These are phyloP conservation scores for Inga laurina DNA, from an alignment of 306 rosid genomes.

Conservation along the genomic window DNA sequence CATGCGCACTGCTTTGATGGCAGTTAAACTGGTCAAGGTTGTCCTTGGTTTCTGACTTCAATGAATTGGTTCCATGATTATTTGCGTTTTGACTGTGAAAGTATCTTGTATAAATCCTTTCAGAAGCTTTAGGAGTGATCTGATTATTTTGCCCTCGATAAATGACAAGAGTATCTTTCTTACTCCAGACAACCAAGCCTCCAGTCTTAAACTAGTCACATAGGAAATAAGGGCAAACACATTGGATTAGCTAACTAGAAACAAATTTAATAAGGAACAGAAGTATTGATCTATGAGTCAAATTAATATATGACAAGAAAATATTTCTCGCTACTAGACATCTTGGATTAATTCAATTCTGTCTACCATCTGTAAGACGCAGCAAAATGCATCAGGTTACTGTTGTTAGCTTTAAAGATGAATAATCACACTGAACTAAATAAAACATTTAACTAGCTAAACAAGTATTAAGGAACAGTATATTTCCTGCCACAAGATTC, in stretches of 20 bases:
- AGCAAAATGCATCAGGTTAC: conserved; percentile 1
- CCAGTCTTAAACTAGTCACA: conserved; percentile 72
- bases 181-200: conserved; percentile 81
- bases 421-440: conserved; percentile 2
- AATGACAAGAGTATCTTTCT: conserved; percentile 67
- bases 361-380: neutral
- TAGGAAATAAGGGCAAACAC: conserved; percentile 31
- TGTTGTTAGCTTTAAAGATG: conserved; percentile 8
- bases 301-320: neutral
- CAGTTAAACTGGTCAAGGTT: conserved; percentile 22
- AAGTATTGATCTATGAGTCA: conserved; percentile 14
- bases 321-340: neutral
- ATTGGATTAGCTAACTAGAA: conserved; percentile 19
- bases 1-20: conserved; percentile 28
- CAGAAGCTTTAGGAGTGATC: conserved; percentile 28
- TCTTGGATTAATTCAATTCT: neutral
- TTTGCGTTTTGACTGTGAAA: conserved; percentile 27
- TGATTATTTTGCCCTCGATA: conserved; percentile 62
- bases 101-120: conserved; percentile 32
- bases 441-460: neutral
- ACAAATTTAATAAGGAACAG: neutral
- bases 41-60: conserved; percentile 30
- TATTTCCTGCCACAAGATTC: neutral
- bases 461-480: neutral
- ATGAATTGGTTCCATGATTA: conserved; percentile 25